Percentiles rank a stretch among this genome's conserved stretches.
These are phyloP conservation scores for Candida lessepsii DNA, from an alignment of 805 yeast genomes.

Conservation along the genomic window DNA sequence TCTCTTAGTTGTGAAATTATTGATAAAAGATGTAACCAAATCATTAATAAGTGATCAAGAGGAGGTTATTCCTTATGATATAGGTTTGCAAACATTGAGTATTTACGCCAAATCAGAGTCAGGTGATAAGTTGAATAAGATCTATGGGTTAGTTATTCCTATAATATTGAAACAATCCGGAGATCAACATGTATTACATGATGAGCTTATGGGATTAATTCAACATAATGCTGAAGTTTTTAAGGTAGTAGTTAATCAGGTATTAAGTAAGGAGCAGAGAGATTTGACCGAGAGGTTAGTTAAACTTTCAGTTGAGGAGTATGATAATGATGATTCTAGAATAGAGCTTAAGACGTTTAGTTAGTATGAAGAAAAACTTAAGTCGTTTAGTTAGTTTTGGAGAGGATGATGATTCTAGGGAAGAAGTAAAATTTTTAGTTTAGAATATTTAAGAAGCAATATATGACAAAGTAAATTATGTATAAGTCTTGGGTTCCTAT, in stretches of 20 bases:
- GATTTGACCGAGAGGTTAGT: constrained; percentile 43
- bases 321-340: constrained; percentile 12
- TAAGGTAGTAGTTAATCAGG: constrained; percentile 43
- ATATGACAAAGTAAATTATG: too few relatives aligned
- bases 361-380: too few relatives aligned
- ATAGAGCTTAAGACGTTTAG: constrained; percentile 27
- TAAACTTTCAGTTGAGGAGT: constrained; percentile 19
- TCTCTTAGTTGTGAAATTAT: constrained; percentile 37
- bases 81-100: constrained; percentile 50
- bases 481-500: too few relatives aligned
- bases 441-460: too few relatives aligned
- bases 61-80: constrained; percentile 11
- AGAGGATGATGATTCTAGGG: too few relatives aligned
- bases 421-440: too few relatives aligned
- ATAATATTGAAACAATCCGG: constrained; percentile 30
- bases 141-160: constrained; percentile 36
- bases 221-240: constrained; percentile 45
- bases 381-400: too few relatives aligned
- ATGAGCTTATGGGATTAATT: constrained; percentile 48
- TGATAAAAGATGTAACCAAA: constrained; percentile 47
- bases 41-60: constrained; percentile 18
- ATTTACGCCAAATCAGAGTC: constrained; percentile 38
- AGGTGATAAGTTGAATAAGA: constrained; percentile 25
- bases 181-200: constrained; percentile 39
- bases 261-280: constrained; percentile 42